These are phyloP conservation scores for Didymosphaeria variabile DNA, from an alignment of 2,329 filamentous ascomycete genomes.

Conservation along the genomic window DNA sequence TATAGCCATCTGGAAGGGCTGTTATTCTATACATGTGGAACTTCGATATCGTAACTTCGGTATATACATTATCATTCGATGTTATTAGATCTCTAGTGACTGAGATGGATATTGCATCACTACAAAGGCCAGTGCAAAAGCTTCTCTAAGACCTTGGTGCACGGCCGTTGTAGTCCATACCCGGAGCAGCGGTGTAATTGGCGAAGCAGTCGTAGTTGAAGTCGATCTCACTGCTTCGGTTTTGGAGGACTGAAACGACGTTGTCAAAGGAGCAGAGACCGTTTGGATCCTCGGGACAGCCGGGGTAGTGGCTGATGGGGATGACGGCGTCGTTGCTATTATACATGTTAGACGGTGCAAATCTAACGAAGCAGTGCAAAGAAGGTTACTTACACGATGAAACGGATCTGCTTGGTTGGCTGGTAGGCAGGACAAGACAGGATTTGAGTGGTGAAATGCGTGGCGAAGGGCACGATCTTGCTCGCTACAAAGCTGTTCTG, in stretches of 20 bases:
- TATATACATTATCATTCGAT: not conserved
- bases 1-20: too few species aligned
- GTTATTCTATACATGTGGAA: too few species aligned
- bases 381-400: slow-evolving; percentile 35
- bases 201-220: slow-evolving; percentile 42
- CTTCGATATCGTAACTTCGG: not conserved
- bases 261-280: slow-evolving; percentile 41
- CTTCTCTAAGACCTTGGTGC: slow-evolving; percentile 25
- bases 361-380: not conserved
- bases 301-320: slow-evolving; percentile 33
- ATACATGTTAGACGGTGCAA: not conserved
- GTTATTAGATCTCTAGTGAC: not conserved
- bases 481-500: slow-evolving; percentile 39
- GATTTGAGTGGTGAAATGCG: slow-evolving; percentile 42
- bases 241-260: slow-evolving; percentile 38
- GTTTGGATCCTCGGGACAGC: slow-evolving; percentile 31
- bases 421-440: slow-evolving; percentile 31
- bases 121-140: not conserved
- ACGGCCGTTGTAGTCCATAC: slow-evolving; percentile 39
- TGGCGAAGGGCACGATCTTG: slow-evolving; percentile 41
- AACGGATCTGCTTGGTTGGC: slow-evolving; percentile 40
- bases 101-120: too few species aligned
- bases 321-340: slow-evolving; percentile 42
- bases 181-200: slow-evolving; percentile 37
- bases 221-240: slow-evolving; percentile 38